phyloP scores from a whole-genome alignment of 495 filamentous ascomycete genomes.

The Cladorrhinum samala region DNA sequence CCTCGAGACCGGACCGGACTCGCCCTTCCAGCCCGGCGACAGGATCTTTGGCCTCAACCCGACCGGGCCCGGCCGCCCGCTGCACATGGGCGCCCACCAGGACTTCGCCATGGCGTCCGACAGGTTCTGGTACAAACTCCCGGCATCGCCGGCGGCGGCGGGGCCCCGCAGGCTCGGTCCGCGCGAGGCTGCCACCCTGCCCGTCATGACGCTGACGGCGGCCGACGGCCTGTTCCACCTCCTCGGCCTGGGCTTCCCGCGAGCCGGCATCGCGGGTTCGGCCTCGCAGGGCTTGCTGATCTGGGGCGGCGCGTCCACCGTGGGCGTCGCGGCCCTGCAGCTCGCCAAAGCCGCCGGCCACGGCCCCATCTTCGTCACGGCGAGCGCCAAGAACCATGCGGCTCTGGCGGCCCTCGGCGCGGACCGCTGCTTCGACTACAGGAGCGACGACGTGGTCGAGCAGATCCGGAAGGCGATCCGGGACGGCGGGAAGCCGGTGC shows the following conservation, averaged over 20 bases:
- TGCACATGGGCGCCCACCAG: constrained; percentile 10
- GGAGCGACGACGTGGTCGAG: constrained; percentile 1
- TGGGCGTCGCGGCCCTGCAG: constrained; percentile 12
- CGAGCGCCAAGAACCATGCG: constrained; percentile 5
- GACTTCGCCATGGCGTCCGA: constrained; percentile 6
- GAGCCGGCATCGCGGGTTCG: background rate
- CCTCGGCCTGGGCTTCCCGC: constrained; percentile 6
- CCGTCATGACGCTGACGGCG: constrained; percentile 5
- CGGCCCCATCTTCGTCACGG: constrained; percentile 1
- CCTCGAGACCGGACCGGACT: too few species aligned
- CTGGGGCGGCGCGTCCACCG: constrained; percentile 11
- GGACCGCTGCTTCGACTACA: constrained; percentile 10
- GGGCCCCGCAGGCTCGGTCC: background rate
- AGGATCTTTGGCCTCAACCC: constrained; percentile 8
- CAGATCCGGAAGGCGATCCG: background rate
- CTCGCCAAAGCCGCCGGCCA: constrained; percentile 8
- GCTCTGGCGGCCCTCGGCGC: constrained; percentile 5
- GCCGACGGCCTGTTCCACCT: constrained; percentile 11
- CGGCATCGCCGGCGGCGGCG: too few species aligned
- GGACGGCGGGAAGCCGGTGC: background rate
- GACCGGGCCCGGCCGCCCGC: constrained; percentile 5
- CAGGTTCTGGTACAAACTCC: constrained; percentile 10
- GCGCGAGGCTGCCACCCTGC: constrained; percentile 1
- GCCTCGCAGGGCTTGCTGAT: background rate
- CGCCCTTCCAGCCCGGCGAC: background rate